Percentiles rank a stretch among this genome's conserved stretches.
Evolutionary conservation across 2,329 filamentous ascomycete genomes (phyloP).

Genomic region (Dryadomyces quercivorus): DNA sequence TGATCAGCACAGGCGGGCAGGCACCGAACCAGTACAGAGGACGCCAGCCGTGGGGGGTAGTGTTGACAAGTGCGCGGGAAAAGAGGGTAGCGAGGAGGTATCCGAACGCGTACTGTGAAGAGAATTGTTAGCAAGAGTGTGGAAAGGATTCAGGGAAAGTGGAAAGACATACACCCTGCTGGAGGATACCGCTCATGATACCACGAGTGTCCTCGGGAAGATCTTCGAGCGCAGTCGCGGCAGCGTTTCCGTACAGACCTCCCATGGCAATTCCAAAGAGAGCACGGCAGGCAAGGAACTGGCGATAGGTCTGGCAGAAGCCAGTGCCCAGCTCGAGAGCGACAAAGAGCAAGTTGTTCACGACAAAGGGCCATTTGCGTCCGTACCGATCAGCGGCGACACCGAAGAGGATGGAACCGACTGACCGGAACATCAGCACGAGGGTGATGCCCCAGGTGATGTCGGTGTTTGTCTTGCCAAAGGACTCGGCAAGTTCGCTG

Average conservation of each 20-base stretch:
- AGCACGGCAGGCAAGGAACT: constrained; percentile 63
- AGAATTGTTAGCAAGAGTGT: not conserved
- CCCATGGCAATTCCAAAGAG: constrained; percentile 73
- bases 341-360: constrained; percentile 57
- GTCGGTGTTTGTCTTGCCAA: constrained; percentile 42
- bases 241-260: constrained; percentile 67
- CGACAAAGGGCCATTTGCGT: constrained; percentile 72
- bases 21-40: constrained; percentile 63
- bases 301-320: constrained; percentile 57
- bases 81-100: constrained; percentile 14
- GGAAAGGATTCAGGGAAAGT: not conserved
- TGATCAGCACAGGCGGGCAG: constrained; percentile 43
- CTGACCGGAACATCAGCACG: constrained; percentile 59
- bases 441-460: constrained; percentile 67
- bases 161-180: constrained; percentile 47
- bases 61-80: constrained; percentile 44
- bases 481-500: constrained; percentile 49
- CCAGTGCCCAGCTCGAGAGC: constrained; percentile 57
- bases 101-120: constrained; percentile 37
- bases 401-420: constrained; percentile 67
- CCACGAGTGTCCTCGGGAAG: constrained; percentile 52
- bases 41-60: constrained; percentile 54
- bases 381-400: constrained; percentile 68
- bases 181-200: constrained; percentile 69
- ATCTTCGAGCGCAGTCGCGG: constrained; percentile 61